These are phyloP conservation scores for Podosphaera aphanis DNA, from an alignment of 2,329 filamentous ascomycete genomes.

Conservation along the genomic window DNA sequence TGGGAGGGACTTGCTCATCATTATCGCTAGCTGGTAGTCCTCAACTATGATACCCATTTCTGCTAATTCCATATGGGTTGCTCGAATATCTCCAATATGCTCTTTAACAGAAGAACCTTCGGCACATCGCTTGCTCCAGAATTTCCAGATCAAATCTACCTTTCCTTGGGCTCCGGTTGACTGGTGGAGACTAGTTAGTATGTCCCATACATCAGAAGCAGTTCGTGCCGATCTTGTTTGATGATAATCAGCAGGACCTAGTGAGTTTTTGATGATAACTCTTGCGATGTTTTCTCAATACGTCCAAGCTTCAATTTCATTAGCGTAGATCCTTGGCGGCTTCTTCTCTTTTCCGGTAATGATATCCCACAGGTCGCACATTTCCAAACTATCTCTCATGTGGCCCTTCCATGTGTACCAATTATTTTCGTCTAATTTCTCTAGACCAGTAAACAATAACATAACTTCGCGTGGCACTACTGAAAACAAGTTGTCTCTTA, in stretches of 20 bases:
- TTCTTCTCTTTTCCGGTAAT: neutral
- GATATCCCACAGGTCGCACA: neutral
- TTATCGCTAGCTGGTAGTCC: neutral
- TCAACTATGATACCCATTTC: neutral
- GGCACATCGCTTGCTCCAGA: neutral
- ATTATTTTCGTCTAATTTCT: neutral
- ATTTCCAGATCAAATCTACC: neutral
- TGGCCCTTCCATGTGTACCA: constrained; percentile 1
- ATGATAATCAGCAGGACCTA: neutral
- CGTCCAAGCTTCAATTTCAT: neutral
- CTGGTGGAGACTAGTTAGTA: neutral
- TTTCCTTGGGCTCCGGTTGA: neutral
- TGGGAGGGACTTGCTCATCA: neutral
- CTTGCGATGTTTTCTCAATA: neutral
- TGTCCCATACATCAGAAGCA: neutral
- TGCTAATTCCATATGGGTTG: neutral
- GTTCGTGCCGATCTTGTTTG: neutral
- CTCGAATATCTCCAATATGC: neutral
- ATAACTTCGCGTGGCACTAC: neutral
- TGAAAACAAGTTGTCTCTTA: neutral
- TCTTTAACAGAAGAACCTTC: neutral
- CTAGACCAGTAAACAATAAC: neutral
- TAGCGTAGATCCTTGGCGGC: neutral
- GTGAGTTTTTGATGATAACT: neutral
- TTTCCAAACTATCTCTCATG: neutral